Base-by-base conservation (phyloP, 2,329 filamentous ascomycete genomes). In the Hypoxylon sp. region DNA sequence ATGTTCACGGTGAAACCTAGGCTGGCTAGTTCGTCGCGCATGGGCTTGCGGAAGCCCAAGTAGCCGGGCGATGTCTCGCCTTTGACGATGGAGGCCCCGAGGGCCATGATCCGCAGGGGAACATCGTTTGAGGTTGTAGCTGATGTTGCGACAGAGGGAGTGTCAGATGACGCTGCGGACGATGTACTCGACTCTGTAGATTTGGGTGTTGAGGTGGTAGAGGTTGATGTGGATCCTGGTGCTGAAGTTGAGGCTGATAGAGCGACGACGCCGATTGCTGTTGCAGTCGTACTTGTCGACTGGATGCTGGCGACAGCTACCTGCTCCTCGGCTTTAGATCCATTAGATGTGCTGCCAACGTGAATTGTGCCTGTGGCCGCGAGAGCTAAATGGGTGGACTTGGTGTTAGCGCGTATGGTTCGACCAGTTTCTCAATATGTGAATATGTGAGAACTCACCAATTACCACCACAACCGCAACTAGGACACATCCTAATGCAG, bases 81-180 rank as follows among this genome's bases (percentile, higher is more conserved):
- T 9, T 71, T 69, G 16, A 73, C 70, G 34, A 71, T 73, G 43
- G 72, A 74, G 16, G 72, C 71, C 11, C 72, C 72, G 34, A 74
- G 69, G 16, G 71, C 70, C 69, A 74, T 72, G 57, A 74, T 73
- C 39, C 72, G 58, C 25, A 74, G 60, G 3, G 72, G 70, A 47
- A 66, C 92, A 76, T 56, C 37, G 21, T 34, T 57, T 12, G 62
- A 30, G 21, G 8, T 50, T n/a, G 55, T 27, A 5, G 54, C 57
- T 3, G 61, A 61, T 19, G 37, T 41, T 12, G 16, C 43, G 2
- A 23, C 25, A 7, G 63, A 50, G 23, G 63, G 43, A 6, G 58
- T 59, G 2, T 53, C 45, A 14, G 61, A 57, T 39, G 39, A 39
- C 2, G 61, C 52, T 19, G 50, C 14, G 23, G 61, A 61, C 16